These are phyloP conservation scores for Immersiella caudata DNA, from an alignment of 495 filamentous ascomycete genomes.

Conservation along the genomic window DNA sequence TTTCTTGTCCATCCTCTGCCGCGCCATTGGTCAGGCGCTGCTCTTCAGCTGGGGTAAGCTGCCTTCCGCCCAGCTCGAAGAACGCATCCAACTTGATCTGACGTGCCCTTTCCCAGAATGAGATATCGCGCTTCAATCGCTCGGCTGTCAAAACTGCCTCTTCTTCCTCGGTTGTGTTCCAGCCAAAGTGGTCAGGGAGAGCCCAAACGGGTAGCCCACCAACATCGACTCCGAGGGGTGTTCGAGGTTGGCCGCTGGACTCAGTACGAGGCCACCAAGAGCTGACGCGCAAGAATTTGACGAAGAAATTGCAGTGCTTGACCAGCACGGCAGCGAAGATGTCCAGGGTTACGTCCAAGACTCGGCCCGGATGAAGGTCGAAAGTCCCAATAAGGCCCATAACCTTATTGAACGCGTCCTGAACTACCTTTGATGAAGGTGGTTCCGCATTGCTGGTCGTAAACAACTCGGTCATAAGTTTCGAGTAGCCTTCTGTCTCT, in stretches of 20 bases:
- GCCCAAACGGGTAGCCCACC: constrained; percentile 81
- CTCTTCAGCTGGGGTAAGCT: constrained; percentile 53
- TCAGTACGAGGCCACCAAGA: constrained; percentile 89
- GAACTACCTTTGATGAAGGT: constrained; percentile 49
- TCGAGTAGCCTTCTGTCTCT: constrained; percentile 90
- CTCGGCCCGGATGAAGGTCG: constrained; percentile 75
- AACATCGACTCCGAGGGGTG: constrained; percentile 37
- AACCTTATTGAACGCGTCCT: constrained; percentile 58
- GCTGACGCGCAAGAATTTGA: constrained; percentile 85
- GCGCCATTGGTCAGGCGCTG: constrained; percentile 49
- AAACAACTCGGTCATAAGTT: constrained; percentile 65
- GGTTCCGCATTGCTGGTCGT: constrained; percentile 59
- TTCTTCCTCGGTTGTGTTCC: constrained; percentile 65
- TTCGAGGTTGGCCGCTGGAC: constrained; percentile 35
- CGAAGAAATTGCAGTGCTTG: constrained; percentile 77
- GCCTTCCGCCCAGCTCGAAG: constrained; percentile 77
- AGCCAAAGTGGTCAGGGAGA: constrained; percentile 64
- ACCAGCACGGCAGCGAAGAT: constrained; percentile 48
- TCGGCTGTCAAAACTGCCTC: constrained; percentile 51
- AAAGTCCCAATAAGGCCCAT: constrained; percentile 67
- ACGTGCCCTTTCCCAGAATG: constrained; percentile 82
- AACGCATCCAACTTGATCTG: constrained; percentile 78
- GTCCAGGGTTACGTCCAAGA: constrained; percentile 79
- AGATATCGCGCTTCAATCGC: constrained; percentile 65
- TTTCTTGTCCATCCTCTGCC: constrained; percentile 45